A percentile compares a stretch with the other conserved stretches of the same genome.
phyloP scores from a whole-genome alignment of 805 yeast species.

The Lachancea cidri region DNA sequence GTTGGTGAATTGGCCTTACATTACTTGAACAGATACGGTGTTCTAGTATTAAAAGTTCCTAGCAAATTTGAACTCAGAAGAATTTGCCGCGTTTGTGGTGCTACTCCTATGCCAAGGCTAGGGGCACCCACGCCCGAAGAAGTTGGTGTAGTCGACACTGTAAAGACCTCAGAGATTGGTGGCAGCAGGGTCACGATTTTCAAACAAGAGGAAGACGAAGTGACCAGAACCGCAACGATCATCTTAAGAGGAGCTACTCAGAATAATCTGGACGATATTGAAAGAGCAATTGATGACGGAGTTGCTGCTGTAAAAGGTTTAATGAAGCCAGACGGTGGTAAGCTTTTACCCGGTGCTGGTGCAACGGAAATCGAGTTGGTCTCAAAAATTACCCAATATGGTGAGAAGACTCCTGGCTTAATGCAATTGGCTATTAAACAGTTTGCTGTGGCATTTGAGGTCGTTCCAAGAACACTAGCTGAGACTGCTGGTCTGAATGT shows the following conservation, averaged over 20 bases:
- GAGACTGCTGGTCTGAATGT: constrained; percentile 93
- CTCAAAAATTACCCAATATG: constrained; percentile 70
- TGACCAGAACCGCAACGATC: constrained; percentile 84
- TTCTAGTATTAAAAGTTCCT: constrained; percentile 82
- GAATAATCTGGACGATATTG: constrained; percentile 87
- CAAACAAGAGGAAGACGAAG: constrained; percentile 59
- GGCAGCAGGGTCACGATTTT: constrained; percentile 95
- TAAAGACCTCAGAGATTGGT: constrained; percentile 91
- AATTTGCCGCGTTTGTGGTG: constrained; percentile 93
- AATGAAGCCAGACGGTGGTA: constrained; percentile 68
- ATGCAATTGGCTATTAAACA: constrained; percentile 90
- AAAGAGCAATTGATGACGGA: constrained; percentile 96
- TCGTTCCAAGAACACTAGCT: constrained; percentile 84
- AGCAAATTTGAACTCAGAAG: constrained; percentile 93
- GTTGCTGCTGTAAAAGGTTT: constrained; percentile 87
- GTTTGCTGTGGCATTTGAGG: constrained; percentile 92
- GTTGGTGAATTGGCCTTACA: constrained; percentile 92
- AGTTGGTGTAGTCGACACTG: constrained; percentile 80
- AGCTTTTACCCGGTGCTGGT: constrained; percentile 93
- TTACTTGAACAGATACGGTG: constrained; percentile 80
- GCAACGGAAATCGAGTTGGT: constrained; percentile 88
- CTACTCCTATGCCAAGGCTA: constrained; percentile 88
- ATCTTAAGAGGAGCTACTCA: constrained; percentile 95
- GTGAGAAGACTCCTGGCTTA: constrained; percentile 91
- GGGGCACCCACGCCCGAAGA: constrained; percentile 96